Base-by-base conservation (phyloP, 2,329 filamentous ascomycete species). In the Sarocladiaceae sp. region DNA sequence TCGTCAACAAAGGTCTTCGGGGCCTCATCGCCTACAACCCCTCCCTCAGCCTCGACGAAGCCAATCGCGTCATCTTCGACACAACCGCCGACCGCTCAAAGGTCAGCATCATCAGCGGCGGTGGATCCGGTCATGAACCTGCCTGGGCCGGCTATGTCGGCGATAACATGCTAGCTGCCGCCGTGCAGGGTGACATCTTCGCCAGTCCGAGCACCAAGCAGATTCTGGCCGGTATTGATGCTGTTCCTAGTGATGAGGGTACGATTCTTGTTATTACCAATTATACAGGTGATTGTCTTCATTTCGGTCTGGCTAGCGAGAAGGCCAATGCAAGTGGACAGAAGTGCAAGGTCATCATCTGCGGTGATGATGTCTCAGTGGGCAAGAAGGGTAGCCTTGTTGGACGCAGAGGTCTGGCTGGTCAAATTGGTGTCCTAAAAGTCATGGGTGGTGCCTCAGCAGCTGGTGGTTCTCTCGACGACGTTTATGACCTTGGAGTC, bases 71-170 rank as follows among this genome's bases (percentile, higher is more conserved):
- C 28, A 74, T 81, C 36, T 78, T 71, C 53, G 71, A 80, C 60
- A 73, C 73, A 1, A 60, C 65, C 8, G 66, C 76, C 53, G 65
- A 74, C 56, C 66, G 59, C 37, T 68, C 70, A 23, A 72, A 72
- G 18, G 76, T 81, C 52, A 71, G 69, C 58, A 66, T 81, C 62
- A 72, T 81, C 62, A 76, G 72, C 22, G 78, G 78, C n/a, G 78
- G 78, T 18, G 78, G 78, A 35, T 80, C 78, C 0, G 78, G 78
- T 40, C 78, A 80, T 63, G 82, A 85, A 59, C 82, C 82, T 18
- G 82, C 81, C 56, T 85, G 82, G 76, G 72, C 79, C 2, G 82
- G 82, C 51, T 86, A 84, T 58, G 83, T 86, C 2, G 83, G 83
- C 51, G 62, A 67, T 53, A 83, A 82, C 61, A 73, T 84, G 66